Evolutionary conservation across 768 basidiomycete species (phyloP).

Genomic region (Rhodotorula babjevae): DNA sequence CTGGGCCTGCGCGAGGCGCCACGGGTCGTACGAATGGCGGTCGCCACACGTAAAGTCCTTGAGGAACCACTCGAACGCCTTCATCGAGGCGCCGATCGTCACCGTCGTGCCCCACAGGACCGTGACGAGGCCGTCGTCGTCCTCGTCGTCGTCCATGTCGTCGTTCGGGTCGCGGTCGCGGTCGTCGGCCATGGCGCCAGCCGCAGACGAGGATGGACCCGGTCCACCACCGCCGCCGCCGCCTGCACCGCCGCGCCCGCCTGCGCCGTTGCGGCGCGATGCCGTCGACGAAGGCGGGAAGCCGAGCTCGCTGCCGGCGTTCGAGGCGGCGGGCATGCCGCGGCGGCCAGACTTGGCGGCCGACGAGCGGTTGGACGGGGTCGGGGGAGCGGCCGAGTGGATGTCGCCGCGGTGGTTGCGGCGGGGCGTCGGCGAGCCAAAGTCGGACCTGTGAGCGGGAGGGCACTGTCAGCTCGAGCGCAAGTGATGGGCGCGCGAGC

Average conservation of each 20-base stretch:
- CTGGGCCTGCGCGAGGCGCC: conserved; percentile 52
- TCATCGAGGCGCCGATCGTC: conserved; percentile 84
- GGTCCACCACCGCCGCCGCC: conserved; percentile 33
- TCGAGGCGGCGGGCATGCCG: conserved; percentile 42
- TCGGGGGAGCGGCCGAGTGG: conserved; percentile 69
- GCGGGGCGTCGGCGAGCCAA: conserved; percentile 57
- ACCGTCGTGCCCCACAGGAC: conserved; percentile 99
- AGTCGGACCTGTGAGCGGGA: conserved; percentile 24
- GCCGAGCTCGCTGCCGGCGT: conserved; percentile 21
- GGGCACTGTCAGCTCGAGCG: too few relatives aligned
- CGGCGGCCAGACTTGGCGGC: conserved; percentile 50
- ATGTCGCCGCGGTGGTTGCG: conserved; percentile 82
- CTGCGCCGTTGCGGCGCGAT: background rate
- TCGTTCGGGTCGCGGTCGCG: background rate
- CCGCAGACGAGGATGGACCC: conserved; percentile 18
- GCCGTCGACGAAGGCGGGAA: conserved; percentile 34
- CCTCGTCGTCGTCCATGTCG: conserved; percentile 26
- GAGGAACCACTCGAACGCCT: conserved; percentile 79
- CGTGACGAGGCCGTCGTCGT: conserved; percentile 56
- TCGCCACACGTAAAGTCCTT: conserved; percentile 83
- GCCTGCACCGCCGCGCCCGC: conserved; percentile 1
- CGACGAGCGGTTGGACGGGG: conserved; percentile 21
- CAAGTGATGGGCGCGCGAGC: background rate
- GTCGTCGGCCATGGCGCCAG: conserved; percentile 16
- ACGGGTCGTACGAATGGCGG: conserved; percentile 51